Conservation (phyloP, 495 filamentous ascomycete genomes). For the Podospora bellae-mahoneyi region DNA sequence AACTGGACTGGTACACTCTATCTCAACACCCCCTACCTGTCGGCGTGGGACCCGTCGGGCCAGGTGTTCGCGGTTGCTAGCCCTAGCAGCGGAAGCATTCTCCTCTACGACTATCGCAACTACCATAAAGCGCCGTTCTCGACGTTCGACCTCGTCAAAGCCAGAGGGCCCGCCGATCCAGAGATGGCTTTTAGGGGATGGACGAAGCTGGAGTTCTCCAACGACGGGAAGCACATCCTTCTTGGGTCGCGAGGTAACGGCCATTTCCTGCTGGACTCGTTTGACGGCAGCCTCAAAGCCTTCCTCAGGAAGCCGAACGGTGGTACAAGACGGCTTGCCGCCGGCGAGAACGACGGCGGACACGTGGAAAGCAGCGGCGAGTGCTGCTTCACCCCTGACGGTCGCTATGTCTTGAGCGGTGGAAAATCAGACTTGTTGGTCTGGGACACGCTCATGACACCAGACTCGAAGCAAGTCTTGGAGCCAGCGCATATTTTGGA, state of each 20-base stretch:
- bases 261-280: slow-evolving; percentile 88
- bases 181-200: slow-evolving; percentile 55
- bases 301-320: slow-evolving; percentile 51
- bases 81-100: slow-evolving; percentile 67
- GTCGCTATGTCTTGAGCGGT: slow-evolving; percentile 79
- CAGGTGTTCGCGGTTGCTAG: slow-evolving; percentile 87
- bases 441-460: slow-evolving; percentile 69
- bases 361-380: slow-evolving; percentile 61
- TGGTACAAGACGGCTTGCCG: slow-evolving; percentile 44
- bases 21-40: slow-evolving; percentile 71
- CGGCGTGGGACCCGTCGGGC: slow-evolving; percentile 84
- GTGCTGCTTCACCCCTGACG: slow-evolving; percentile 83
- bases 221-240: slow-evolving; percentile 85
- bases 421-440: slow-evolving; percentile 68
- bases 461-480: slow-evolving; percentile 56
- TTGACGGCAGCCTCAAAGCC: slow-evolving; percentile 69
- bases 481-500: slow-evolving; percentile 63
- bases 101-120: slow-evolving; percentile 90
- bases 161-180: slow-evolving; percentile 32
- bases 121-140: slow-evolving; percentile 87
- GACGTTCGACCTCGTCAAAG: slow-evolving; percentile 70
- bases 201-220: slow-evolving; percentile 88
- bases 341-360: slow-evolving; percentile 43
- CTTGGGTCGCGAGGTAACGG: slow-evolving; percentile 74
- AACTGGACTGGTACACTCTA: slow-evolving; percentile 73